Evolutionary conservation across 139 green algal species (phyloP).

Genomic region (Picocystis salinarum): DNA sequence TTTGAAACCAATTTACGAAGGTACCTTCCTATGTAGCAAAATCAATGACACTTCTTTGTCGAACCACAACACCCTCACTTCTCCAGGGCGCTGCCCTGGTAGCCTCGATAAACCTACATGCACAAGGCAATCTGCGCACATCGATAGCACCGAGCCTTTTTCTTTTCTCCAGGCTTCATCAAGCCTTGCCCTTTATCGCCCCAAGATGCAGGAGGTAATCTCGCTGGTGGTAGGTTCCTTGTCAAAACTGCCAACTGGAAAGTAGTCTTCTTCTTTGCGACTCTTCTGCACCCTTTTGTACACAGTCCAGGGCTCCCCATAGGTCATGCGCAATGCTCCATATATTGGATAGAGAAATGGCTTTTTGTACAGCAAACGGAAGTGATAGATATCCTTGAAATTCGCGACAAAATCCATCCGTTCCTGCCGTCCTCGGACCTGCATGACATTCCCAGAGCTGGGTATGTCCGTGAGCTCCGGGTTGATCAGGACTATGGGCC

Average conservation of each 20-base stretch:
- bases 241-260: conserved; percentile 18
- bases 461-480: conserved; percentile 20
- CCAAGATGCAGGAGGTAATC: too few relatives aligned
- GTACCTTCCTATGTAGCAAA: too few relatives aligned
- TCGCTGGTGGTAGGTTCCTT: too few relatives aligned
- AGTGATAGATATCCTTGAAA: conserved; percentile 22
- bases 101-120: too few relatives aligned
- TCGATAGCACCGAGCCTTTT: too few relatives aligned
- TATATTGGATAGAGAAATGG: conserved; percentile 9
- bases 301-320: neutral
- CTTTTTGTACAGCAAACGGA: conserved; percentile 23
- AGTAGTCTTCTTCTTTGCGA: conserved; percentile 17
- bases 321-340: neutral
- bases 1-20: too few relatives aligned
- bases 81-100: too few relatives aligned
- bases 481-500: conserved; percentile 23
- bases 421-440: conserved; percentile 15
- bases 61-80: too few relatives aligned
- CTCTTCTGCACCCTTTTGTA: conserved; percentile 20
- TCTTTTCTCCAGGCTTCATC: too few relatives aligned
- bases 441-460: conserved; percentile 18
- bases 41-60: too few relatives aligned
- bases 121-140: too few relatives aligned
- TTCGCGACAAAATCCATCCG: conserved; percentile 12
- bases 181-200: too few relatives aligned